These are phyloP conservation scores for Debaryomyces udenii DNA, from an alignment of 1,139 yeast genomes.

Conservation along the genomic window DNA sequence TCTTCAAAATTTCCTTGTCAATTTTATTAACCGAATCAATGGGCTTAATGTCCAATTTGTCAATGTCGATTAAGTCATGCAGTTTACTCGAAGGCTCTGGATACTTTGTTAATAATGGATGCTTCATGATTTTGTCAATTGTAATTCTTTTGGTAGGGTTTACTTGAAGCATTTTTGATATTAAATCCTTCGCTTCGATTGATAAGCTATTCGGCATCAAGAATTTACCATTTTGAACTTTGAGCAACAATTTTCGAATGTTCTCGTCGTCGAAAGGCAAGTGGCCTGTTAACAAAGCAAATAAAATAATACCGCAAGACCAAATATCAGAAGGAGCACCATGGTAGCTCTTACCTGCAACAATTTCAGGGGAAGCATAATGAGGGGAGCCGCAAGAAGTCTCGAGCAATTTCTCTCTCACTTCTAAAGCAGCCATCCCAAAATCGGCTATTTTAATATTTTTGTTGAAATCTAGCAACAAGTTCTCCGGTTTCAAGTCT, in stretches of 20 bases:
- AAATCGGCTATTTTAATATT: conserved; percentile 97
- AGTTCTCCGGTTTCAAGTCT: conserved; percentile 93
- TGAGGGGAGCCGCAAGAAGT: conserved; percentile 99
- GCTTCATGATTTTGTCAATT: conserved; percentile 70
- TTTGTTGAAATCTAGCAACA: conserved; percentile 79
- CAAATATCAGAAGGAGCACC: conserved; percentile 98
- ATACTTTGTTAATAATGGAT: conserved; percentile 80
- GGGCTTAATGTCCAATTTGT: conserved; percentile 45
- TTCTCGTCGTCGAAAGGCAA: conserved; percentile 97
- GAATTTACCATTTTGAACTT: conserved; percentile 89
- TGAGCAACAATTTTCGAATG: conserved; percentile 78
- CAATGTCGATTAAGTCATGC: conserved; percentile 26
- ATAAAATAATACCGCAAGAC: conserved; percentile 96
- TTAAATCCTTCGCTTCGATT: conserved; percentile 82
- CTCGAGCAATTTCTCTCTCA: conserved; percentile 79
- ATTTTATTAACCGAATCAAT: conserved; percentile 59
- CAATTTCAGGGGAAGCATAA: conserved; percentile 97
- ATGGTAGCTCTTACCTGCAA: conserved; percentile 90
- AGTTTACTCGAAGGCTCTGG: conserved; percentile 40
- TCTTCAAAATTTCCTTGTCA: conserved; percentile 81
- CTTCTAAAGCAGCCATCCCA: conserved; percentile 99
- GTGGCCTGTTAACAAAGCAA: conserved; percentile 92
- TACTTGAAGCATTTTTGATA: conserved; percentile 77
- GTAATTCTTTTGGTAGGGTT: conserved; percentile 79
- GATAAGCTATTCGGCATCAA: conserved; percentile 81